Evolutionary conservation across 2,329 filamentous ascomycete genomes (phyloP).

Genomic region (Pezicula rhizophila): DNA sequence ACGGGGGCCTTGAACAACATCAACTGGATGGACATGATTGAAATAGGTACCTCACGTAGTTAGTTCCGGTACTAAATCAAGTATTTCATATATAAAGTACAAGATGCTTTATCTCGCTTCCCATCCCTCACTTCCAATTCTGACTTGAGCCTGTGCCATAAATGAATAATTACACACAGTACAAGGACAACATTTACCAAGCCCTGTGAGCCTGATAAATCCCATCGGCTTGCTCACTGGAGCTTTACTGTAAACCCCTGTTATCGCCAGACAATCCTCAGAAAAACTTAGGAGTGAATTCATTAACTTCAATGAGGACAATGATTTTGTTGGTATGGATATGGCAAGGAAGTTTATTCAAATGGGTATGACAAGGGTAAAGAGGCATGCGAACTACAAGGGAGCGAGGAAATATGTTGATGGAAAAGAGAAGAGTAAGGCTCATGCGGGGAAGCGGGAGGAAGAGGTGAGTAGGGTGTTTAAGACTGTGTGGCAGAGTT

Average conservation of each 20-base stretch:
- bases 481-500: conserved; percentile 41
- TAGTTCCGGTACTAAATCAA: too few species aligned
- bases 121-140: too few species aligned
- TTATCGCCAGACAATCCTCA: conserved; percentile 45
- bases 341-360: conserved; percentile 60
- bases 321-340: conserved; percentile 59
- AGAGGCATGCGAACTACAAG: conserved; percentile 50
- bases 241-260: conserved; percentile 48
- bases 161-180: not conserved
- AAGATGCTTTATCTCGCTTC: too few species aligned
- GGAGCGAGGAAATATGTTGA: conserved; percentile 47
- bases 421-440: conserved; percentile 34
- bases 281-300: conserved; percentile 43
- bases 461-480: conserved; percentile 42
- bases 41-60: too few species aligned
- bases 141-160: too few species aligned
- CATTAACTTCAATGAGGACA: conserved; percentile 39
- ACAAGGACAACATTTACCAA: conserved; percentile 13
- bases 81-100: too few species aligned
- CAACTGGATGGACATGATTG: too few species aligned
- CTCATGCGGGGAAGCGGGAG: conserved; percentile 40
- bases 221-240: conserved; percentile 51
- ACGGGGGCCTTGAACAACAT: too few species aligned
- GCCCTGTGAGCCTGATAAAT: conserved; percentile 60
- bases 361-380: conserved; percentile 59